These are phyloP conservation scores for Incumbomyces lentus DNA, from an alignment of 2,329 filamentous ascomycete genomes.

Conservation along the genomic window DNA sequence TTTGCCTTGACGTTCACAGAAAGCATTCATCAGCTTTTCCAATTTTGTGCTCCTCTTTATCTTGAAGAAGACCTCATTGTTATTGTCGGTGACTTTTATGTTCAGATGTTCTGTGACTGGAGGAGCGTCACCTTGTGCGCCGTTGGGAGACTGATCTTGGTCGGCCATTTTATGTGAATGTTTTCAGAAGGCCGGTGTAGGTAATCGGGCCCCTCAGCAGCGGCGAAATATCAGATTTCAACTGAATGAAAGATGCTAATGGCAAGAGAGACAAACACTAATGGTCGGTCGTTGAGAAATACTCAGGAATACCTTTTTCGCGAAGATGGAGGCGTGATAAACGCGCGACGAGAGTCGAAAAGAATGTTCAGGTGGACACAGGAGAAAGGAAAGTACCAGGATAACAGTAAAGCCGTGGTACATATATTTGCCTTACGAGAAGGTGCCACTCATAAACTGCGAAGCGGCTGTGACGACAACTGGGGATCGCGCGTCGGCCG, in stretches of 20 bases:
- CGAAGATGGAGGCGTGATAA: background rate
- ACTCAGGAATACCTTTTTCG: background rate
- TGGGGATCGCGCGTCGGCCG: background rate
- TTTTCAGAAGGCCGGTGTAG: too few species aligned
- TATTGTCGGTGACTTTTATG: constrained; percentile 98
- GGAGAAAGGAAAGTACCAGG: background rate
- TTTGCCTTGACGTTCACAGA: constrained; percentile 94
- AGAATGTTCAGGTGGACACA: background rate
- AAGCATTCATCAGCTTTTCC: constrained; percentile 96
- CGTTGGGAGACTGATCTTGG: constrained; percentile 20
- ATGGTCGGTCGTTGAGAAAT: too few species aligned
- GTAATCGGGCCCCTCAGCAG: too few species aligned
- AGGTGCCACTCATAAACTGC: background rate
- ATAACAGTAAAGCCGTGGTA: too few species aligned
- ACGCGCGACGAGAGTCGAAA: background rate
- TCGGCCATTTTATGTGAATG: constrained; percentile 15
- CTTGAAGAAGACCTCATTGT: constrained; percentile 99
- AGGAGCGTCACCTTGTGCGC: constrained; percentile 10
- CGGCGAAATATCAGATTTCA: too few species aligned
- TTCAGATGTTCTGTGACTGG: constrained; percentile 69
- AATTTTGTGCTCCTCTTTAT: constrained; percentile 95
- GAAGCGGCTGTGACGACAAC: background rate
- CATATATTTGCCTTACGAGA: too few species aligned
- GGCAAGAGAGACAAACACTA: too few species aligned
- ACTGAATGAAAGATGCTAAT: too few species aligned